A percentile compares a stretch with the other conserved stretches of the same genome.
These are phyloP conservation scores for Mrakia gelida DNA, from an alignment of 768 basidiomycete species.

Conservation along the genomic window DNA sequence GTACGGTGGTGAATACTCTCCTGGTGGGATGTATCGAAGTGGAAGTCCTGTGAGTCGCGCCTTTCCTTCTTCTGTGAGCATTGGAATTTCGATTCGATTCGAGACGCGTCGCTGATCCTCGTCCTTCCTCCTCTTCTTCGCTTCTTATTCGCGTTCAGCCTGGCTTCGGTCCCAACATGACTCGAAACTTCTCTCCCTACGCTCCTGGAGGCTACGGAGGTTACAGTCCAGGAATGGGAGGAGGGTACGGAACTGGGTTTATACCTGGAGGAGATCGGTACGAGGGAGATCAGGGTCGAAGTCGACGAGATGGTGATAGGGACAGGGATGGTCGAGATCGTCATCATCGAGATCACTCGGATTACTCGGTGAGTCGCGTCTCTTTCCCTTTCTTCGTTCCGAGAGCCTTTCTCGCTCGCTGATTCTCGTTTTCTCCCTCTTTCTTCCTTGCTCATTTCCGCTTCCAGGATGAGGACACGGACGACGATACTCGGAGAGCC, in stretches of 20 bases:
- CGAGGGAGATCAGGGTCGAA: neutral
- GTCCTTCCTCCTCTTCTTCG: neutral
- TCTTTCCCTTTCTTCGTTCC: neutral
- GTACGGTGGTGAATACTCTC: neutral
- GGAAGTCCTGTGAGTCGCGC: neutral
- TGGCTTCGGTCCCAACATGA: neutral
- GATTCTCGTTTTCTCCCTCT: neutral
- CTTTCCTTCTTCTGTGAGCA: no score
- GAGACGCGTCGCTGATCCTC: neutral
- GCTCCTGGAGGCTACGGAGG: neutral
- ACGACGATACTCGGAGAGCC: constrained; percentile 2
- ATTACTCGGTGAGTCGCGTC: constrained; percentile 16
- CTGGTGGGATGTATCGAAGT: neutral
- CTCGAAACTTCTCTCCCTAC: neutral
- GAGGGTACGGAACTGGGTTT: neutral
- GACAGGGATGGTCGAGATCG: neutral
- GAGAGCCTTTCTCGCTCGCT: neutral
- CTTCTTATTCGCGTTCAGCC: neutral
- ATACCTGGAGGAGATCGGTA: constrained; percentile 9
- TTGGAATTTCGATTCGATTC: no score
- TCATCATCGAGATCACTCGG: neutral
- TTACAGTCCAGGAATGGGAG: constrained; percentile 7
- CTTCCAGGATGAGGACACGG: neutral
- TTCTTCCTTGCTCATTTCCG: neutral
- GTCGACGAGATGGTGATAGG: neutral